Conservation (phyloP, 2,329 filamentous ascomycete genomes). For the Alternaria atra region DNA sequence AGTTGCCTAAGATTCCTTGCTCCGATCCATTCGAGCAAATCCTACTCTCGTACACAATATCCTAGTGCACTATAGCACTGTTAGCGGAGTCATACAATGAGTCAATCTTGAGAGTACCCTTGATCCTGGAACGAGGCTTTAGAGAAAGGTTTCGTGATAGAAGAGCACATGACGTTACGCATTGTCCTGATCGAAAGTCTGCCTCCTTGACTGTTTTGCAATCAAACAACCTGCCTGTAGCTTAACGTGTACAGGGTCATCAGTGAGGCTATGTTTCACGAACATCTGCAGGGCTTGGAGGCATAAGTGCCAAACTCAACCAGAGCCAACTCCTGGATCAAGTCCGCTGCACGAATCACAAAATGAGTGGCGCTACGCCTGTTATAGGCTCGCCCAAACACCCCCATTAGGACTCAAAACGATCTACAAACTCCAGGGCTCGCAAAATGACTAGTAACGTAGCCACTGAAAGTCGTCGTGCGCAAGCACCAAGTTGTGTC, state of each 20-base stretch:
- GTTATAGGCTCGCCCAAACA: neutral
- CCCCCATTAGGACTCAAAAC: neutral
- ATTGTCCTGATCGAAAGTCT: neutral
- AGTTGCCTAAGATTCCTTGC: neutral
- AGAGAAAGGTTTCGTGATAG: neutral
- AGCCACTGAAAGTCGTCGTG: conserved; percentile 44
- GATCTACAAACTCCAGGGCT: neutral
- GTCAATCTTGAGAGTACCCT: neutral
- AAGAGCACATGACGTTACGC: neutral
- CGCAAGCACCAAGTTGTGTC: conserved; percentile 42
- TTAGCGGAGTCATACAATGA: neutral
- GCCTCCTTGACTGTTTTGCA: neutral
- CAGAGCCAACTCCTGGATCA: neutral
- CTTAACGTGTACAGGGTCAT: neutral
- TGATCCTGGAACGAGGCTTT: neutral
- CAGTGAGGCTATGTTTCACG: neutral
- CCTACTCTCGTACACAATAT: neutral
- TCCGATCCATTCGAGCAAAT: neutral
- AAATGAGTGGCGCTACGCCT: neutral
- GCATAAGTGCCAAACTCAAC: neutral
- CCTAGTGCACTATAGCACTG: neutral
- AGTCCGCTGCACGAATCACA: neutral
- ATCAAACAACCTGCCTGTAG: neutral
- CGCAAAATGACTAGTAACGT: conserved; percentile 24
- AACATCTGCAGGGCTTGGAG: neutral